phyloP scores from a whole-genome alignment of 1,284 basidiomycete genomes.

The Naganishia albida region DNA sequence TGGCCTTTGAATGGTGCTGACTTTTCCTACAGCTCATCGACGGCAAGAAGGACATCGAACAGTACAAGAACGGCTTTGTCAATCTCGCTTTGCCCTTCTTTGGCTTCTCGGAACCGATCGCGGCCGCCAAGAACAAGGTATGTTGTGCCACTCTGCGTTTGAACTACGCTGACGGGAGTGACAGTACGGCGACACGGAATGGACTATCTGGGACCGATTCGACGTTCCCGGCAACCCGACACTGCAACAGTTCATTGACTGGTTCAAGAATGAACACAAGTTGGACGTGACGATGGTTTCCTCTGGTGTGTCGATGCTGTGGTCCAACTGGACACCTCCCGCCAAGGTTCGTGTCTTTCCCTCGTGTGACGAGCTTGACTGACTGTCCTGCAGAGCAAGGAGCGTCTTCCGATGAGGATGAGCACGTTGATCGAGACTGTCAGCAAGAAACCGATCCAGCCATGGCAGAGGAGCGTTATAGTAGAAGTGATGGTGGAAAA shows the following conservation, averaged over 20 bases:
- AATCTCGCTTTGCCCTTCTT: slow-evolving; percentile 99
- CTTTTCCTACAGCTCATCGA: slow-evolving; percentile 75
- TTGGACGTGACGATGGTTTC: slow-evolving; percentile 95
- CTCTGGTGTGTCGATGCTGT: slow-evolving; percentile 96
- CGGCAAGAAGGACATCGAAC: slow-evolving; percentile 86
- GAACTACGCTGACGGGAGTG: neutral
- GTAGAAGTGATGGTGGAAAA: slow-evolving; percentile 62
- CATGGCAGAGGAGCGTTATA: slow-evolving; percentile 76
- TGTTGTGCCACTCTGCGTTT: slow-evolving; percentile 9
- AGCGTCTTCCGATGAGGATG: slow-evolving; percentile 84
- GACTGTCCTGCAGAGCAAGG: slow-evolving; percentile 66
- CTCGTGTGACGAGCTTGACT: slow-evolving; percentile 8
- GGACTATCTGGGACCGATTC: slow-evolving; percentile 99
- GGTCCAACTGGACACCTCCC: slow-evolving; percentile 87
- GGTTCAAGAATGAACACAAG: slow-evolving; percentile 81
- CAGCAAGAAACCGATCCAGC: slow-evolving; percentile 85
- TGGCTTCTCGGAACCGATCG: slow-evolving; percentile 97
- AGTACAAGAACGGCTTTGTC: slow-evolving; percentile 98
- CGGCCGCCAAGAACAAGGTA: slow-evolving; percentile 78
- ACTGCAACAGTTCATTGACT: slow-evolving; percentile 78
- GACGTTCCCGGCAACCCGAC: slow-evolving; percentile 88
- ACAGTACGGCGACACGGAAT: slow-evolving; percentile 77
- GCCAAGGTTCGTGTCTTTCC: slow-evolving; percentile 69
- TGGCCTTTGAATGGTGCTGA: neutral
- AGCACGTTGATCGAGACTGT: slow-evolving; percentile 88